Evolutionary conservation across 352 stramenopile species (phyloP), one percentile per base, ranked within the genome.

Genomic region (Pythium sukuiense): DNA sequence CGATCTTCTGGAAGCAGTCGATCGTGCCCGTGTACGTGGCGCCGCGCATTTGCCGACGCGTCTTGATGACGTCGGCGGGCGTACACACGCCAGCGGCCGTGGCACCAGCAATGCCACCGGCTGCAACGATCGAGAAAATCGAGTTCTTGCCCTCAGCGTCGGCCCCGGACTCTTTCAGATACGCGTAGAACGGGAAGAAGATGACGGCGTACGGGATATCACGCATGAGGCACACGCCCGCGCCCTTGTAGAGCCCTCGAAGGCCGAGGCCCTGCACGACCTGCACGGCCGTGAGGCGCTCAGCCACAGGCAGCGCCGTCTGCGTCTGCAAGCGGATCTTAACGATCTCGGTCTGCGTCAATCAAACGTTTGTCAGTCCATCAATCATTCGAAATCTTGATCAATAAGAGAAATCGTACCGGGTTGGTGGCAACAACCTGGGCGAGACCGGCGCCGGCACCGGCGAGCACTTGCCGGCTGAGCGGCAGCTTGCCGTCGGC

Each of bases 181-280:
- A 83, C 35, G 87, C 89, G 76, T 98, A 98, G 43, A 80, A 70
- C 8, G 93, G 90, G 76, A 98, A 98, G 76, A 97, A 98, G 48
- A 98, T 85, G 18, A 95, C 80, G 13, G 89, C 90, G 80, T 98
- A 98, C 26, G 92, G 90, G 46, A 98, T 87, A 67, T 98, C 93
- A 24, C 95, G 81, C 65, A 98, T 68, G 26, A 98, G 77, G 58
- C 91, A 98, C 30, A 95, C 90, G 9, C 69, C 80, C 1, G 84
- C 83, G 26, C 90, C 90, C 55, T 89, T 93, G 81, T 97, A 97
- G 32, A 97, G 67, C 0, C 90, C 90, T 7, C 85, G 71, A 9
- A 93, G n/a, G 0, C 90, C 90, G 18, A 97, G 71, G 35, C 89
- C 76, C 60, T 74, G 58, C 13, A 89, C 82, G 6, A 96, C 77